These are phyloP conservation scores for Ophiostoma ulmi DNA, from an alignment of 2,329 filamentous ascomycete species.

Conservation along the genomic window DNA sequence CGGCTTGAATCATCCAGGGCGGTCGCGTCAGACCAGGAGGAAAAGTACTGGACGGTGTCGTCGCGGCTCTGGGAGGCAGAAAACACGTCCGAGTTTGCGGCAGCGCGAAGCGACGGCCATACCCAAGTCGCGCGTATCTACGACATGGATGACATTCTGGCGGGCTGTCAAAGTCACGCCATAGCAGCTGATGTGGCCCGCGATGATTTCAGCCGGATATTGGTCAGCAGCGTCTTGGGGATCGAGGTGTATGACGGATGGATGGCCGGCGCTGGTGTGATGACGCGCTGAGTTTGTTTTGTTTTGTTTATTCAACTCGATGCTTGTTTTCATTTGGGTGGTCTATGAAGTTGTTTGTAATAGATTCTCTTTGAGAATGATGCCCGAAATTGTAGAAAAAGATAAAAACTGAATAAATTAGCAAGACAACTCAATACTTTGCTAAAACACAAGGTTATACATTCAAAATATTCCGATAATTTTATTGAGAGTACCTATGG, in stretches of 20 bases:
- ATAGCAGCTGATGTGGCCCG: background rate
- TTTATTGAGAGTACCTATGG: background rate
- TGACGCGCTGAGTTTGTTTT: background rate
- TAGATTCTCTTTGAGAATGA: background rate
- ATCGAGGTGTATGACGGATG: background rate
- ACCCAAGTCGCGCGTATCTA: background rate
- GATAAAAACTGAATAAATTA: background rate
- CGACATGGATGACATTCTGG: background rate
- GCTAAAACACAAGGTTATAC: background rate
- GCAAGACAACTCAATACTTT: background rate
- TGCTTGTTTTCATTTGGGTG: background rate
- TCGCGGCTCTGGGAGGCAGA: background rate
- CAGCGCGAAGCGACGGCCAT: background rate
- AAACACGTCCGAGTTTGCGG: background rate
- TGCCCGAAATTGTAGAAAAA: background rate
- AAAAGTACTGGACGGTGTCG: slow-evolving; percentile 4
- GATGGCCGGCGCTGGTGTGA: background rate
- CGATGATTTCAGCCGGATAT: background rate
- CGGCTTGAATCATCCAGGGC: background rate
- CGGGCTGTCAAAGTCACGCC: background rate
- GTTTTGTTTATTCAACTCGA: background rate
- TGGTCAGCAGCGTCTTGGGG: background rate
- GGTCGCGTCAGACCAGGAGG: background rate
- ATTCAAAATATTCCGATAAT: background rate
- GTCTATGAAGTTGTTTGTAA: background rate